Evolutionary conservation across 192 early-diverging fungal genomes (phyloP).

Genomic region (Chytriomyces hyalinus): DNA sequence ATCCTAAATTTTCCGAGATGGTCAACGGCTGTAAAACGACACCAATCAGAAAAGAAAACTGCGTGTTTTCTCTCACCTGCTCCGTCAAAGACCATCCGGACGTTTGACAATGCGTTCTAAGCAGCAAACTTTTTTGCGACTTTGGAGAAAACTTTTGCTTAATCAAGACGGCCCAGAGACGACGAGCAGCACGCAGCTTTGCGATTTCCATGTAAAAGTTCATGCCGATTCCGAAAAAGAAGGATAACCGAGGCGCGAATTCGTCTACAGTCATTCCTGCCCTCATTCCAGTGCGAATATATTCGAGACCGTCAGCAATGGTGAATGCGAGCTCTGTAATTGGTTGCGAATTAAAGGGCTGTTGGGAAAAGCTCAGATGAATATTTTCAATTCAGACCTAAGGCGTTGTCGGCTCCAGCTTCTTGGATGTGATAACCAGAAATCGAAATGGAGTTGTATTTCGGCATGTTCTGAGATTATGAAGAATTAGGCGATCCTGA

Average conservation of each 20-base stretch:
- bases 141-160: slow-evolving; percentile 86
- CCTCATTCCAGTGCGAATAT: slow-evolving; percentile 57
- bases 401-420: slow-evolving; percentile 85
- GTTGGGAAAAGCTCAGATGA: neutral
- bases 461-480: slow-evolving; percentile 75
- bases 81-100: slow-evolving; percentile 91
- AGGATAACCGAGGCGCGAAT: slow-evolving; percentile 87
- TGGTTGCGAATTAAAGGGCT: neutral
- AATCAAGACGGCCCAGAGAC: slow-evolving; percentile 82
- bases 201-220: slow-evolving; percentile 97
- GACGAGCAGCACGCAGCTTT: slow-evolving; percentile 84
- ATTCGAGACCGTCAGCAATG: slow-evolving; percentile 85
- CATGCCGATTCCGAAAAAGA: slow-evolving; percentile 94
- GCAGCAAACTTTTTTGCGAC: slow-evolving; percentile 76
- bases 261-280: slow-evolving; percentile 88
- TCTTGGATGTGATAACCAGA: slow-evolving; percentile 95
- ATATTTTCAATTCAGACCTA: slow-evolving; percentile 29
- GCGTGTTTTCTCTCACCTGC: slow-evolving; percentile 53
- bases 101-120: slow-evolving; percentile 90
- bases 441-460: slow-evolving; percentile 95
- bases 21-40: neutral
- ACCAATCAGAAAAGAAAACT: neutral
- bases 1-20: slow-evolving; percentile 52
- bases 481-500: neutral
- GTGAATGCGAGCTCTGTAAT: slow-evolving; percentile 84